phyloP scores from a whole-genome alignment of 2,329 filamentous ascomycete genomes.

The Berkeleyomyces basicola region DNA sequence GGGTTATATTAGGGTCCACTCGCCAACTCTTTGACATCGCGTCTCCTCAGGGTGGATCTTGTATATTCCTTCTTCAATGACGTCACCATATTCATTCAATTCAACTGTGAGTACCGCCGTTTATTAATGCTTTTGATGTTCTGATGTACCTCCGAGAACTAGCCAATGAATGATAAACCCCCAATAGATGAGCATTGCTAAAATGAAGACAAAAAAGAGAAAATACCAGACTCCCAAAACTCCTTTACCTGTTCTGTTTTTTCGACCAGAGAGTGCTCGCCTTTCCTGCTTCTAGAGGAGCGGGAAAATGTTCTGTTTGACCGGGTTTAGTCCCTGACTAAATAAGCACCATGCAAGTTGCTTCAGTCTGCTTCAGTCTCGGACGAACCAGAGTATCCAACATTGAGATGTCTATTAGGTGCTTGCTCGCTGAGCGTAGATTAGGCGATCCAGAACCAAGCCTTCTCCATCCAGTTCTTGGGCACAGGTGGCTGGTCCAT shows the following conservation, averaged over 20 bases:
- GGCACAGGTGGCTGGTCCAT: constrained; percentile 30
- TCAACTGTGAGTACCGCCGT: not conserved
- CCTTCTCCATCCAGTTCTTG: constrained; percentile 33
- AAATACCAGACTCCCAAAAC: not conserved
- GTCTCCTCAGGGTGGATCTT: too few relatives aligned
- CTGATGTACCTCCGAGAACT: not conserved
- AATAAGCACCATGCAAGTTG: not conserved
- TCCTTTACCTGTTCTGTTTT: not conserved
- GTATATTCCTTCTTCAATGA: too few relatives aligned
- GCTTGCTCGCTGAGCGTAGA: not conserved
- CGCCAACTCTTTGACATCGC: too few relatives aligned
- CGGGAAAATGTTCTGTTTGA: constrained; percentile 26
- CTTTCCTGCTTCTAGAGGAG: constrained; percentile 18
- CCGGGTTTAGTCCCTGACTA: constrained; percentile 16
- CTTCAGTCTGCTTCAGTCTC: not conserved
- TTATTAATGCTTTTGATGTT: not conserved
- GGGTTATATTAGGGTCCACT: too few relatives aligned
- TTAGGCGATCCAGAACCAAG: constrained; percentile 41
- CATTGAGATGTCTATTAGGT: not conserved
- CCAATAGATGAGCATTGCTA: constrained; percentile 18
- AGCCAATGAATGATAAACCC: not conserved
- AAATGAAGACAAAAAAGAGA: not conserved
- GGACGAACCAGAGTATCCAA: not conserved
- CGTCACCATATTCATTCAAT: not conserved
- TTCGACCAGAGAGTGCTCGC: not conserved